Evolutionary conservation across 345 rosid species (phyloP), one percentile per base, ranked within the genome.

Genomic region (Murraya koenigii): DNA sequence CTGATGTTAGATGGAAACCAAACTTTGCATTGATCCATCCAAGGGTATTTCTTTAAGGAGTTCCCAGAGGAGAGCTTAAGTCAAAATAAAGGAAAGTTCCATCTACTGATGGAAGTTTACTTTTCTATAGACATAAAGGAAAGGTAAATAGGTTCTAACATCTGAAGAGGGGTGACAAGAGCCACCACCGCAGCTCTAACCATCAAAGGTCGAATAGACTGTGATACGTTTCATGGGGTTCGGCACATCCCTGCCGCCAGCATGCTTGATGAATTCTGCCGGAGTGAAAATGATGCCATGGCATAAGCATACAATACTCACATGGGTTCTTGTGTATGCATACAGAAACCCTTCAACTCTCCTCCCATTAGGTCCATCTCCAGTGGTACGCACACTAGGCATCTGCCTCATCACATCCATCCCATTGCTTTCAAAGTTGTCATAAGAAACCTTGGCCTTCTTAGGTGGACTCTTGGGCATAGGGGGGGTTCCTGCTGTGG

Each of bases 351-450:
- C 94, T 76, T 86, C 82, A 22, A 87, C 77, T 70, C 75, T 80
- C 79, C 74, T 82, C 52, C 89, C 87, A 58, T 85, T 66, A 4
- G 86, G 88, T 23, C 88, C 90, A 10, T 82, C 89, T 52, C 87
- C 92, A 1, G 76, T 87, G 19, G 91, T 78, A 14, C 83, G 72
- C 30, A 89, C 97, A 56, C 78, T 78, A 6, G 92, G 93, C 94
- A 89, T 87, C 78, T 82, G 81, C 61, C 77, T 84, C 71, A 92
- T 66, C 69, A 81, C 54, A 7, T 77, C 80, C 54, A 79, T 38
- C 23, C 77, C 85, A 5, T 70, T 23, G 6, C 76, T 71, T 38
- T 62, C 33, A 52, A 69, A 35, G 14, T 30, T 63, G 58, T 26
- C 23, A 25, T 8, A 6, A 3, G 56, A 8, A 23, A 71, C 59